phyloP scores from a whole-genome alignment of 2,329 filamentous ascomycete species.

The Colletotrichum scovillei region DNA sequence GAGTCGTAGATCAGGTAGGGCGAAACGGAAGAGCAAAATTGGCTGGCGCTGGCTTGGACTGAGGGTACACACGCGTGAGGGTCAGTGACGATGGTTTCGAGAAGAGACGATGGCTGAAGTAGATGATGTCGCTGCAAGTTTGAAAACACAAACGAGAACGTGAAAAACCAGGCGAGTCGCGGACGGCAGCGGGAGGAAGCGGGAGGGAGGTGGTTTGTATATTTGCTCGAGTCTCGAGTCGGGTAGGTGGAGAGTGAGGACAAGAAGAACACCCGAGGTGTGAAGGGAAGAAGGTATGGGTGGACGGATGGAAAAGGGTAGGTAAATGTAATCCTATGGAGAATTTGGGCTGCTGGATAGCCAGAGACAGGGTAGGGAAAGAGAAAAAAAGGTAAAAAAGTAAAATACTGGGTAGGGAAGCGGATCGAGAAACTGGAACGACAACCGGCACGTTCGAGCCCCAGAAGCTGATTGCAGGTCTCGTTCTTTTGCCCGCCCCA shows the following conservation, averaged over 20 bases:
- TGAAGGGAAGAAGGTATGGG: slow-evolving; percentile 19
- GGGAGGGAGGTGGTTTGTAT: slow-evolving; percentile 15
- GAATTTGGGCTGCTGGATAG: neutral
- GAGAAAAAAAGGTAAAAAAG: slow-evolving; percentile 26
- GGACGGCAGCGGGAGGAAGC: neutral
- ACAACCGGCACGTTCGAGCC: slow-evolving; percentile 33
- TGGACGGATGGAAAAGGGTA: slow-evolving; percentile 18
- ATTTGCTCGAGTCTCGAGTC: slow-evolving; percentile 17
- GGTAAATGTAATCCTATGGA: slow-evolving; percentile 1
- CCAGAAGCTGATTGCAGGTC: slow-evolving; percentile 33
- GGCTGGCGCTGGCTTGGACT: slow-evolving; percentile 9
- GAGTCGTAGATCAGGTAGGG: neutral
- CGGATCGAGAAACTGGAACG: slow-evolving; percentile 34
- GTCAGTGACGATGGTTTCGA: slow-evolving; percentile 29
- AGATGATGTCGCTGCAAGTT: slow-evolving; percentile 21
- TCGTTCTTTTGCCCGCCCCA: slow-evolving; percentile 26
- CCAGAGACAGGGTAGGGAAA: slow-evolving; percentile 10
- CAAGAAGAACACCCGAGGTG: slow-evolving; percentile 9
- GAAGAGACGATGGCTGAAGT: slow-evolving; percentile 23
- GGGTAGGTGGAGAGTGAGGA: slow-evolving; percentile 14
- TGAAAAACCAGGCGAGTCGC: slow-evolving; percentile 19
- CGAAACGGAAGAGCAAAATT: slow-evolving; percentile 21
- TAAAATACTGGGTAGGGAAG: slow-evolving; percentile 29
- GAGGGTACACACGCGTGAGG: neutral
- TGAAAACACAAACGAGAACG: slow-evolving; percentile 30